Evolutionary conservation across 2,329 filamentous ascomycete species (phyloP), one percentile per base, ranked within the genome.

Genomic region (Huntiella abstrusa): DNA sequence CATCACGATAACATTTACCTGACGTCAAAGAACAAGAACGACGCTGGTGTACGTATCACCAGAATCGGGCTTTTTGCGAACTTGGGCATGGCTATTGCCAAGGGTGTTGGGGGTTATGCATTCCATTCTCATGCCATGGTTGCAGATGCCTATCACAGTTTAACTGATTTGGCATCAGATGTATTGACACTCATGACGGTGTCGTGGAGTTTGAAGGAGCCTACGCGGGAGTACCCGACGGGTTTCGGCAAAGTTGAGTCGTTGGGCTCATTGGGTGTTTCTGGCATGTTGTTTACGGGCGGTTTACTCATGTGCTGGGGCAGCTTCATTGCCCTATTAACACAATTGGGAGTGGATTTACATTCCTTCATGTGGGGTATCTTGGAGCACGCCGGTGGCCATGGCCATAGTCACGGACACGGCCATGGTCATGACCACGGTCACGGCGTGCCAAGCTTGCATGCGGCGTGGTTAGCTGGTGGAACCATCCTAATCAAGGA

Each of bases 221-320:
- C 91, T 0, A 84, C 83, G 8, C 72, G 81, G 46, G 73, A 73
- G 36, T 98, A 94, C 58, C 91, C 91, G 2, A 76, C 78, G 55
- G 91, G 91, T 1, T 98, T 93, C 59, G 91, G 91, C 58, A 98
- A 98, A 66, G 75, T 98, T n/a, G 91, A 98, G 67, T 94, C 86
- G 56, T 65, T 98, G 58, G 91, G 91, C 15, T 91, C 86, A 16
- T 66, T 98, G 49, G 91, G 88, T 12, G 91, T 98, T 33, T 95
- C 87, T 54, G 79, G 86, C 52, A 82, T 98, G 64, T 69, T 98
- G 55, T 72, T 98, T 2, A 76, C 80, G 41, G 91, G 91, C 51
- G 91, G 91, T 43, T 65, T 94, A 52, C 86, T 92, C 60, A 96
- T 98, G 81, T 86, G 86, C 52, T 75, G 81, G 63, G 80, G 82